phyloP scores from a whole-genome alignment of 2,329 filamentous ascomycete species.

The Akanthomyces lecanii region DNA sequence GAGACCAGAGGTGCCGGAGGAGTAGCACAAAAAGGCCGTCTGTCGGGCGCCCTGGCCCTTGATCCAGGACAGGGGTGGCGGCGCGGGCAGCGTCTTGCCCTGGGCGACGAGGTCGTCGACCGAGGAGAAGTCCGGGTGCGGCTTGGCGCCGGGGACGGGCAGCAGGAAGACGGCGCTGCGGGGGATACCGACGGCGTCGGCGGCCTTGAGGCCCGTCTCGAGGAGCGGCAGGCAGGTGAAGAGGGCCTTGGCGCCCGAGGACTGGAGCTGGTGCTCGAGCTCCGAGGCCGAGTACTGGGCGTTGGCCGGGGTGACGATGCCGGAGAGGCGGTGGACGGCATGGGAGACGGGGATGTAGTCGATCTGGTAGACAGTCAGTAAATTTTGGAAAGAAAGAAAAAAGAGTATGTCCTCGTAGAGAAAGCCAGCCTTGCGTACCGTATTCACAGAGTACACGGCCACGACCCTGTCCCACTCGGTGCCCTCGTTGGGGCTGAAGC shows the following conservation, averaged over 20 bases:
- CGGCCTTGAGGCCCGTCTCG: constrained; percentile 59
- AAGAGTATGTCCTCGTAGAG: too few relatives aligned
- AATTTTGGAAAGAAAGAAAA: neutral
- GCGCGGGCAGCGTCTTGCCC: constrained; percentile 49
- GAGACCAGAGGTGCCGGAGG: constrained; percentile 73
- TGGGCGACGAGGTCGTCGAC: constrained; percentile 61
- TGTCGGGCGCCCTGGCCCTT: constrained; percentile 63
- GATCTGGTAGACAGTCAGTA: constrained; percentile 44
- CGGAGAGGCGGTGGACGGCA: constrained; percentile 70
- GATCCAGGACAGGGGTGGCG: constrained; percentile 56
- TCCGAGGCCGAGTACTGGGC: constrained; percentile 68
- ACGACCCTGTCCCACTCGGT: constrained; percentile 80
- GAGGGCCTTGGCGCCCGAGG: constrained; percentile 63
- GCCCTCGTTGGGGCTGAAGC: constrained; percentile 64
- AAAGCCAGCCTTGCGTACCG: constrained; percentile 40
- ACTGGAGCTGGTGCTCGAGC: constrained; percentile 66
- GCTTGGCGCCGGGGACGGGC: constrained; percentile 57
- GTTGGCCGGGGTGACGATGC: constrained; percentile 69
- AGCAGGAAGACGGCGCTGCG: constrained; percentile 64
- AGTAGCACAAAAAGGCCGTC: constrained; percentile 75
- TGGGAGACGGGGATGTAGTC: constrained; percentile 71
- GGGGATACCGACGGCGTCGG: constrained; percentile 59
- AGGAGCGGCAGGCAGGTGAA: constrained; percentile 69
- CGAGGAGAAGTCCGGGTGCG: constrained; percentile 54
- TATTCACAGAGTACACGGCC: constrained; percentile 74